phyloP scores from a whole-genome alignment of 2,329 filamentous ascomycete genomes.

The Cordyceps javanica region DNA sequence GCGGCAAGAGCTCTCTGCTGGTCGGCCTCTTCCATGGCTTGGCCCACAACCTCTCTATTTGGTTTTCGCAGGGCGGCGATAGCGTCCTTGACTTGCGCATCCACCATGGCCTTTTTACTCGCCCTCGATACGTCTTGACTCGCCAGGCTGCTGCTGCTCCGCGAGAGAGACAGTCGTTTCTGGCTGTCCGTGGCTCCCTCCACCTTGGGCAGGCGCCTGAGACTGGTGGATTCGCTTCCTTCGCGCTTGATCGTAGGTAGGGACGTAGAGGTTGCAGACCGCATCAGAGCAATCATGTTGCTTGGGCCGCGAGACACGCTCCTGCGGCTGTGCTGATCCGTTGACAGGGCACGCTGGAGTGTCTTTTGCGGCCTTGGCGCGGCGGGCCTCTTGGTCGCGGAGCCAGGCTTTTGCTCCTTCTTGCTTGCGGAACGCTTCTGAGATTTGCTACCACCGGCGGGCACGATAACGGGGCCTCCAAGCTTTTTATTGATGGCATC shows the following conservation, averaged over 20 bases:
- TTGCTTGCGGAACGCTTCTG: constrained; percentile 36
- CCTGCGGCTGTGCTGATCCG: constrained; percentile 46
- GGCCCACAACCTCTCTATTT: constrained; percentile 64
- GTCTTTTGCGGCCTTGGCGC: constrained; percentile 40
- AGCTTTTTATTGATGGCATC: constrained; percentile 68
- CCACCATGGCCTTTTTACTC: constrained; percentile 59
- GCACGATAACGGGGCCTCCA: constrained; percentile 60
- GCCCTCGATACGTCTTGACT: constrained; percentile 50
- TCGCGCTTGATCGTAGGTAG: constrained; percentile 62
- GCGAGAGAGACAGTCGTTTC: constrained; percentile 32
- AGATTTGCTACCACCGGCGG: constrained; percentile 46
- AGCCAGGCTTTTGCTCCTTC: constrained; percentile 44
- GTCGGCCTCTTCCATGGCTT: constrained; percentile 59
- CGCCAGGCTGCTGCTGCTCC: constrained; percentile 41
- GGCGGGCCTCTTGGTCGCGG: constrained; percentile 42
- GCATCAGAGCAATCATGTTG: constrained; percentile 56
- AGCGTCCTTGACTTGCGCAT: constrained; percentile 66
- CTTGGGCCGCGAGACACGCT: constrained; percentile 52
- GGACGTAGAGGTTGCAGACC: constrained; percentile 60
- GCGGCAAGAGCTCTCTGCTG: constrained; percentile 50
- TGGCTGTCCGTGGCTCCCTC: constrained; percentile 25
- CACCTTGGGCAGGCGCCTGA: constrained; percentile 42
- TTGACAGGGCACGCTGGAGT: constrained; percentile 57
- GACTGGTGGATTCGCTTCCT: constrained; percentile 50
- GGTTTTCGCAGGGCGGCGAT: constrained; percentile 70